Base-by-base conservation (phyloP, 148 eudicot genomes). In the Polygonum aviculare region DNA sequence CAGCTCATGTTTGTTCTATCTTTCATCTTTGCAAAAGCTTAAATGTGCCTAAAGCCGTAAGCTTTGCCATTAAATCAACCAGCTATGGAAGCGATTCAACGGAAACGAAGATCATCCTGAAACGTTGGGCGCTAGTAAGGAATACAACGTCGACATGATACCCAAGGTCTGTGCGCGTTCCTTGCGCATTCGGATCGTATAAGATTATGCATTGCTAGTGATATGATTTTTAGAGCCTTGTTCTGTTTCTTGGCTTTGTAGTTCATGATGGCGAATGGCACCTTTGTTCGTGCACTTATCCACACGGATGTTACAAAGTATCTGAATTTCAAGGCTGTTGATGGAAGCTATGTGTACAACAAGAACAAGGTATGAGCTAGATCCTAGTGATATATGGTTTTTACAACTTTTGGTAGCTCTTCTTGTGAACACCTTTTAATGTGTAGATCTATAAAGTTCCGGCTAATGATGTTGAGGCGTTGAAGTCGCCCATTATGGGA, bases 191-290 rank as follows among this genome's bases (percentile, higher is more conserved):
- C 9, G 47, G 47, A 6, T 7, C 9, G 9, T 10, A 44, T 44
- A 10, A 44, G 10, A 44, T 44, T 6, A 44, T 44, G 47, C 47
- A 7, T 6, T 44, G 9, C 38, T 8, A 11, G 33, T 36, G 31
- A 14, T 44, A 26, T 26, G 31, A 26, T 26, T 26, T 39, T 15
- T 33, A 2, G 7, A 0, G 0, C 5, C 16, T 41, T 19, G 54
- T 21, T 15, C 4, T 12, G 73, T 41, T 19, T 72, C 14, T 41
- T 12, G 12, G 19, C 11, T 22, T 69, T 44, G 73, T 83, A 92
- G 97, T 92, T 92, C 80, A 90, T 90, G 89, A 92, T 92, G 93
- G 97, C 94, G 16, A 90, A 92, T 83, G 97, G 89, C 75, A 78
- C 81, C 75, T 81, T 92, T 63, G 97, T 92, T 33, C 90, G 92